Base-by-base conservation (phyloP, 495 filamentous ascomycete species). In the Penicillium riverlandense region DNA sequence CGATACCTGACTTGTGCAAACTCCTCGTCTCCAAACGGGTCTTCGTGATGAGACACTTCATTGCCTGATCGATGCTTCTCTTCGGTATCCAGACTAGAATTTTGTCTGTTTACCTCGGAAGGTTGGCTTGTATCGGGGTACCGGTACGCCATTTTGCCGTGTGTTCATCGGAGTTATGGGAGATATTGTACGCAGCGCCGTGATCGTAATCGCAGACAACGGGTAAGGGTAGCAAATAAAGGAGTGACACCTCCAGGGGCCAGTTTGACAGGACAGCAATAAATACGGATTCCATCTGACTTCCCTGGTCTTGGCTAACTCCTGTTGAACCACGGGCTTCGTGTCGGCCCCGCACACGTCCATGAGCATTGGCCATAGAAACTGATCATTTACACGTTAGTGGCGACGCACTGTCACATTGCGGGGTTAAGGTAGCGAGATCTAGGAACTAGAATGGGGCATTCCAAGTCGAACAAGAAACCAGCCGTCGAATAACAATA, bases 1-100 rank as follows among this genome's bases (percentile, higher is more conserved):
- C 55, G 56, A 48, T 69, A 67, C 32, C 48, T 61, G 40, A 58
- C 53, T 37, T 60, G 54, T 7, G 48, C 57, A 33, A 38, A 22
- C 6, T 49, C 48, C 36, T 62, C 59, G 31, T 59, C 29, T 30
- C 70, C 41, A 16, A 61, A 61, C 0, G 57, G 54, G 10, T 58
- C 49, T 6, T 54, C 50, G 16, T 48, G 38, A 15, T 51, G 33
- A 5, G 40, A 16, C 8, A 11, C 22, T 22, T 22, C 31, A 15
- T 15, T 30, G 11, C 35, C 31, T 11, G 11, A 9, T 8, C 35
- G 31, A 6, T 43, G 40, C n/a, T 43, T 34, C 11, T 43, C 31
- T n/a, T 30, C 15, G 5, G 29, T 22, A 35, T 16, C 30, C 8
- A 11, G 40, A 13, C 31, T 7, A 22, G 27, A 6, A 11, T 43